A percentile compares a stretch with the other conserved stretches of the same genome.
Evolutionary conservation across 1,139 yeast species (phyloP).

Genomic region (Geotrichum carabidarum): DNA sequence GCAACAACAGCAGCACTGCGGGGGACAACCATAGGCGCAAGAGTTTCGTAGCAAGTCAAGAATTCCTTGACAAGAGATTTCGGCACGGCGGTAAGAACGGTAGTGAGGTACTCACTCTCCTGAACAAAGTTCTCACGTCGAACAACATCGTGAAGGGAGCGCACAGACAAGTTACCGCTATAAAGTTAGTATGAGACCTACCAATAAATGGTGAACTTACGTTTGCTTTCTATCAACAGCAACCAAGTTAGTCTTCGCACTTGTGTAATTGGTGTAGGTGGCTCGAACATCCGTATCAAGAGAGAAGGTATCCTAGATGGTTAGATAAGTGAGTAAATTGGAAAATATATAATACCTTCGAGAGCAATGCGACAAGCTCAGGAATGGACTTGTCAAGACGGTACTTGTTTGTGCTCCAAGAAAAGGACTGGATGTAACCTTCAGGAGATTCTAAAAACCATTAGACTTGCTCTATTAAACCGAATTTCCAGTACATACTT

Average conservation of each 20-base stretch:
- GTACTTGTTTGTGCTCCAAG: slow-evolving; percentile 85
- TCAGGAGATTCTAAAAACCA: slow-evolving; percentile 41
- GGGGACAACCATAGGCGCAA: slow-evolving; percentile 81
- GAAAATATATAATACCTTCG: slow-evolving; percentile 37
- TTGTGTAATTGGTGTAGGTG: slow-evolving; percentile 63
- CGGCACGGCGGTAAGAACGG: slow-evolving; percentile 84
- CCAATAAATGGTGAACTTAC: slow-evolving; percentile 17
- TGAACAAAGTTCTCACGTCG: slow-evolving; percentile 77
- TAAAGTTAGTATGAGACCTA: neutral
- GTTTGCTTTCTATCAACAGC: slow-evolving; percentile 90
- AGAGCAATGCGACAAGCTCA: slow-evolving; percentile 63
- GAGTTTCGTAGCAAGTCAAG: slow-evolving; percentile 64
- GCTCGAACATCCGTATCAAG: slow-evolving; percentile 78
- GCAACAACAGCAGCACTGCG: slow-evolving; percentile 71
- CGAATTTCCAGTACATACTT: neutral
- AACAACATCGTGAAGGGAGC: slow-evolving; percentile 85
- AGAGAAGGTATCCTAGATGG: slow-evolving; percentile 58
- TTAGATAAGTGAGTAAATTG: neutral
- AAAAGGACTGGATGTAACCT: slow-evolving; percentile 65
- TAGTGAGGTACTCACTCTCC: slow-evolving; percentile 78
- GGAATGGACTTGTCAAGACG: slow-evolving; percentile 78
- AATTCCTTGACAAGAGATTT: slow-evolving; percentile 56
- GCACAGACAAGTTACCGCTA: slow-evolving; percentile 80
- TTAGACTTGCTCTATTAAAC: neutral
- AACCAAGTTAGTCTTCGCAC: slow-evolving; percentile 74